These are phyloP conservation scores for Vitis hybrid DNA, from an alignment of 177 flowering plant species.

Conservation along the genomic window DNA sequence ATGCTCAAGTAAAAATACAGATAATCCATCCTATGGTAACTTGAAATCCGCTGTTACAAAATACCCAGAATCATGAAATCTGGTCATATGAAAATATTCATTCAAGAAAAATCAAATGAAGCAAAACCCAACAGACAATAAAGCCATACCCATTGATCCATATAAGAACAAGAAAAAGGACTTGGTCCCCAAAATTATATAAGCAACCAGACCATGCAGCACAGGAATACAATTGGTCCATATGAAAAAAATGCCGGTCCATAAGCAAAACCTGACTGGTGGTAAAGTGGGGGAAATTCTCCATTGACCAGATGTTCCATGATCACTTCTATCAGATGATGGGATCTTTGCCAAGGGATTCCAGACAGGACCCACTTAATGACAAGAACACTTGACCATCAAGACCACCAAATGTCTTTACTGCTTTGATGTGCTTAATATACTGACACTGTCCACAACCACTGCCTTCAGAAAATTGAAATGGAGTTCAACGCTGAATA, in stretches of 20 bases:
- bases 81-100: too few species aligned
- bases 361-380: not conserved
- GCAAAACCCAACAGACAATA: too few species aligned
- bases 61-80: too few species aligned
- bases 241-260: not conserved
- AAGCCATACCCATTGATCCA: too few species aligned
- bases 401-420: not conserved
- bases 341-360: not conserved
- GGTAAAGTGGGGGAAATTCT: not conserved
- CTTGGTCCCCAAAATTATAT: too few species aligned
- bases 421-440: not conserved
- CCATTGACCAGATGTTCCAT: not conserved
- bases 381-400: not conserved
- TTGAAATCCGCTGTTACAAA: too few species aligned
- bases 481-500: not conserved
- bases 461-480: not conserved
- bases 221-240: too few species aligned
- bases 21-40: too few species aligned
- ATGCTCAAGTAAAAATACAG: too few species aligned
- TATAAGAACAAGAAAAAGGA: too few species aligned
- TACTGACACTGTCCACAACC: not conserved
- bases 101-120: too few species aligned
- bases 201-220: too few species aligned
- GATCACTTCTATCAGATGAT: conserved; percentile 1
- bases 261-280: not conserved